Percentiles rank a stretch among this genome's conserved stretches.
These are phyloP conservation scores for Spergularia azorica DNA, from an alignment of 179 eudicot species.

Conservation along the genomic window DNA sequence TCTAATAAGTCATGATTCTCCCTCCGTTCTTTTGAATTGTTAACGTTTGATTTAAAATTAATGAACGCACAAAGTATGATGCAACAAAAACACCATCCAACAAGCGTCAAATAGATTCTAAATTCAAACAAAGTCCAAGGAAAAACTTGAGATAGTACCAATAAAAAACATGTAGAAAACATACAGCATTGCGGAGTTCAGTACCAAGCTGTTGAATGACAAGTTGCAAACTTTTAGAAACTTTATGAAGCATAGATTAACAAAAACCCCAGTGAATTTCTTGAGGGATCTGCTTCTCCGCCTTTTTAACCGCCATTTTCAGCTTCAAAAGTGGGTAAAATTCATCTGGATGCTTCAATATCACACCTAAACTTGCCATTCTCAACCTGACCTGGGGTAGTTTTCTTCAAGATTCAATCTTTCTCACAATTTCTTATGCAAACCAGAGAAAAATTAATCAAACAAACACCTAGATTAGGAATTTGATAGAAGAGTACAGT, in stretches of 20 bases:
- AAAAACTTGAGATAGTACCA: too few species aligned
- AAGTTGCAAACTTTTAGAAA: slow-evolving; percentile 84
- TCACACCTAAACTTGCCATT: slow-evolving; percentile 75
- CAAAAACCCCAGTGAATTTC: slow-evolving; percentile 92
- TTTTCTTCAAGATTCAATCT: slow-evolving; percentile 9
- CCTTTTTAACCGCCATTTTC: slow-evolving; percentile 67
- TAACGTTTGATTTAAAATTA: too few species aligned
- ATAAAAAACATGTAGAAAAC: slow-evolving; percentile 8
- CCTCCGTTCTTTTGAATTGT: too few species aligned
- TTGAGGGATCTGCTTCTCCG: slow-evolving; percentile 86
- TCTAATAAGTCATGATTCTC: too few species aligned
- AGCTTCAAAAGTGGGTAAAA: slow-evolving; percentile 79
- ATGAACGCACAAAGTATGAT: too few species aligned
- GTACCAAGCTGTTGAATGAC: slow-evolving; percentile 90
- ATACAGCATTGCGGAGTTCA: slow-evolving; percentile 88
- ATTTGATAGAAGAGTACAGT: too few species aligned
- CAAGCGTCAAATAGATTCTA: too few species aligned
- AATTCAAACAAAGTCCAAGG: too few species aligned
- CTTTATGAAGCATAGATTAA: slow-evolving; percentile 87
- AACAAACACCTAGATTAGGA: too few species aligned
- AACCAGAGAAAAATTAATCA: too few species aligned
- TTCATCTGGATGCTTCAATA: slow-evolving; percentile 84
- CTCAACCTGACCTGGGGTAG: neutral
- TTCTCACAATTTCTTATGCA: neutral
- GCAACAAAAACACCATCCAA: too few species aligned